Conservation (phyloP, 2,329 filamentous ascomycete genomes). For the Endoconidiophora polonica region DNA sequence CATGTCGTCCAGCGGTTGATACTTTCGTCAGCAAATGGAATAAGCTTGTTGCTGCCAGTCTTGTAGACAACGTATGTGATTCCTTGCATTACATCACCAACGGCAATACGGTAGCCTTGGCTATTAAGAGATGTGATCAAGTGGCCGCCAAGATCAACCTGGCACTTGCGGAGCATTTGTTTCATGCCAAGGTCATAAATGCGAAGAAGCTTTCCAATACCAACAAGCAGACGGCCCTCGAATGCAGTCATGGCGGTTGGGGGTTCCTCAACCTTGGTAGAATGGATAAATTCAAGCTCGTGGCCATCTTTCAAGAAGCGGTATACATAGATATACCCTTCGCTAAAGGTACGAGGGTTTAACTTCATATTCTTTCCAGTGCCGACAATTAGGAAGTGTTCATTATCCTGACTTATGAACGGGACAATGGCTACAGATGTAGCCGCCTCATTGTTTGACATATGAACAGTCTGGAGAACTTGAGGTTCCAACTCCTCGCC, state of each 20-base stretch:
- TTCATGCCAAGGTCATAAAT: constrained; percentile 89
- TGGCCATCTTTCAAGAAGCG: constrained; percentile 75
- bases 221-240: constrained; percentile 77
- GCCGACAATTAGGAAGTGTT: constrained; percentile 83
- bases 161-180: constrained; percentile 80
- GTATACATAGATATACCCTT: constrained; percentile 84
- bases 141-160: constrained; percentile 61
- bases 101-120: constrained; percentile 78
- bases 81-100: constrained; percentile 84
- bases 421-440: constrained; percentile 71
- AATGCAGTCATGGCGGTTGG: constrained; percentile 84
- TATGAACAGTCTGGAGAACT: constrained; percentile 61
- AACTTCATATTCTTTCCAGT: constrained; percentile 81
- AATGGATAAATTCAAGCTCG: constrained; percentile 86
- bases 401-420: constrained; percentile 77
- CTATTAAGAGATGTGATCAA: constrained; percentile 81
- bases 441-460: constrained; percentile 81
- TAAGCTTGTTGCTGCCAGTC: constrained; percentile 73
- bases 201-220: constrained; percentile 64
- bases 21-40: constrained; percentile 84
- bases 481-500: constrained; percentile 30
- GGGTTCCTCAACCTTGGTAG: constrained; percentile 80
- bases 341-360: constrained; percentile 56
- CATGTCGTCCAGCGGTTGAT: constrained; percentile 82
- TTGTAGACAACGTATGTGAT: constrained; percentile 92